Base-by-base conservation (phyloP, 805 yeast genomes). In the Spathaspora boniae region DNA sequence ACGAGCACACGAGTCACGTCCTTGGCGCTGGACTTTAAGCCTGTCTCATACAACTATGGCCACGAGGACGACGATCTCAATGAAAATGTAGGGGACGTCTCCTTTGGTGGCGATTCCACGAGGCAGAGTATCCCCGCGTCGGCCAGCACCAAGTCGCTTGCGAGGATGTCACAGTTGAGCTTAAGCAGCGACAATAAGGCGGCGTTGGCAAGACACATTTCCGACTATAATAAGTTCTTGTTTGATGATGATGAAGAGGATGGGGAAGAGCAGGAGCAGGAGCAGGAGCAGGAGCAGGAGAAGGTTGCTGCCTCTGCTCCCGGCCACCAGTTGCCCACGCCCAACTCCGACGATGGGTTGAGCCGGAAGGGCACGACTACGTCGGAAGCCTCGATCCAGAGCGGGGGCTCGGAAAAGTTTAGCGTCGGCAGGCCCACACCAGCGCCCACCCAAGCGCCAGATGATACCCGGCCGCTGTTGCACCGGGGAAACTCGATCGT, bases 371-470 rank as follows among this genome's bases (percentile, higher is more conserved):
- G 39, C 9, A 36, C 49, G 4, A 18, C 31, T 12, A 31, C 36
- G 4, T 48, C 52, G 4, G 36, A 28, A 41, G 42, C 43, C 6
- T 59, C 65, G 8, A 50, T 61, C 37, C 62, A 58, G 38, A 58
- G 65, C 37, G 60, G 34, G 22, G 38, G 40, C 12, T 28, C 43
- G 11, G 33, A 23, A 6, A 40, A 29, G 20, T 33, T 40, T 16
- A 19, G 18, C 5, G 42, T 38, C 12, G 38, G 37, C 2, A 9
- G 14, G n/a, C 21, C 22, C 27, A 33, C 14, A 9, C 29, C 16
- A 16, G 25, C 25, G 12, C 12, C 25, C 11, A 22, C 25, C 12
- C 25, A 11, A 12, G 11, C 25, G 9, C 9, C 14, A 17, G 18
- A 18, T 19, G 6, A 20, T 19, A 14, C 17, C 6, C 28, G 33